phyloP scores from a whole-genome alignment of 805 yeast genomes.

The Kodamaea kaohsiungensis region DNA sequence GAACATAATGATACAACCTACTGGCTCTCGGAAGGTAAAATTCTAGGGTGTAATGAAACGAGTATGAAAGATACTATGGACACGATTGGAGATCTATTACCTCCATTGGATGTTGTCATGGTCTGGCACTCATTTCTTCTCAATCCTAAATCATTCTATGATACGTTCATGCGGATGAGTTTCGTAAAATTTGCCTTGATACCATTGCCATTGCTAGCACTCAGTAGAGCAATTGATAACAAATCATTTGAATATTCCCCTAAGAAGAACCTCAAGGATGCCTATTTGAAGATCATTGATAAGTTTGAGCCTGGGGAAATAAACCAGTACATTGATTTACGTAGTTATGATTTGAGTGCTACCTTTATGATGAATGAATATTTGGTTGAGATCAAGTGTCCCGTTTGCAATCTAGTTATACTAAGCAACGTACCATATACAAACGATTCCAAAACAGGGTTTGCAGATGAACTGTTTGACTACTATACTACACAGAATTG shows the following conservation, averaged over 20 bases:
- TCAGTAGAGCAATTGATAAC: constrained; percentile 12
- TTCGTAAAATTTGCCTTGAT: constrained; percentile 16
- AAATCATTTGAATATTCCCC: constrained; percentile 15
- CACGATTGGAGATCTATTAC: constrained; percentile 8
- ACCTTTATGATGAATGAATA: neutral
- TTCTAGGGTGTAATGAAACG: neutral
- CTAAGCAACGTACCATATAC: constrained; percentile 11
- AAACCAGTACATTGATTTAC: neutral
- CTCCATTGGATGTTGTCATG: constrained; percentile 25
- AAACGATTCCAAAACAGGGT: constrained; percentile 12
- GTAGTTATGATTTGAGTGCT: neutral
- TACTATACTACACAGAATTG: neutral
- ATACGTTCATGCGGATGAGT: constrained; percentile 16
- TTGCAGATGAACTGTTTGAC: constrained; percentile 13
- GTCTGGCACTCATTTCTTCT: constrained; percentile 26
- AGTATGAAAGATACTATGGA: neutral
- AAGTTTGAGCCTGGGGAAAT: neutral
- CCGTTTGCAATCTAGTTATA: constrained; percentile 12
- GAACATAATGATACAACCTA: no score
- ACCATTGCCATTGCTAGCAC: constrained; percentile 20
- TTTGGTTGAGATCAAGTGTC: constrained; percentile 13
- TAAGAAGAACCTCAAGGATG: constrained; percentile 7
- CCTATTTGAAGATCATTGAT: constrained; percentile 8
- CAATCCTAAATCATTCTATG: constrained; percentile 19
- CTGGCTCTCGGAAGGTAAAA: neutral